These are phyloP conservation scores for Croton laevigatus DNA, from an alignment of 441 rosid genomes.

Conservation along the genomic window DNA sequence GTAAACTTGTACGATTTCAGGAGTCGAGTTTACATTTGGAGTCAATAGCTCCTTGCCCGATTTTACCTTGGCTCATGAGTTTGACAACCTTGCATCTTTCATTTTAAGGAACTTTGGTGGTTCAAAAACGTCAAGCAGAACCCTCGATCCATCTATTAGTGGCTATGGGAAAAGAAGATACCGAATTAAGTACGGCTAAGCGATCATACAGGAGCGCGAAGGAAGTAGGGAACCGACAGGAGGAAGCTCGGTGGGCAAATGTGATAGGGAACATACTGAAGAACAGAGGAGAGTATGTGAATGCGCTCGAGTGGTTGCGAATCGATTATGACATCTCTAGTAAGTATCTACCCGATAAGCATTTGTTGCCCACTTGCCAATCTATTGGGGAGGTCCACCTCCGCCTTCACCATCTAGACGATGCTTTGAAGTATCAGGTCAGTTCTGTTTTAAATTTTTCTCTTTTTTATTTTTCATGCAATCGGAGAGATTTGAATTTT, in stretches of 20 bases:
- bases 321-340: conserved; percentile 69
- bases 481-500: too few relatives aligned
- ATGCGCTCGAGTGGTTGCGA: conserved; percentile 85
- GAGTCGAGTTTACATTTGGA: too few relatives aligned
- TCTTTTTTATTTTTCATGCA: not conserved
- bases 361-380: conserved; percentile 84
- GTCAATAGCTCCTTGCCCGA: too few relatives aligned
- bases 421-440: conserved; percentile 83
- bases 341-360: conserved; percentile 65
- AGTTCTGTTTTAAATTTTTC: not conserved
- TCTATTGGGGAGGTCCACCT: conserved; percentile 85
- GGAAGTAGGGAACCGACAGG: conserved; percentile 72
- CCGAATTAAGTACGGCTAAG: conserved; percentile 52
- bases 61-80: too few relatives aligned
- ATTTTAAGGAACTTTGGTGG: too few relatives aligned
- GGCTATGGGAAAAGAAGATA: conserved; percentile 52
- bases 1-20: too few relatives aligned
- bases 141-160: conserved; percentile 6
- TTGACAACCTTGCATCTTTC: too few relatives aligned
- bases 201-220: conserved; percentile 56
- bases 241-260: conserved; percentile 98
- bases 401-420: conserved; percentile 54
- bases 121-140: not conserved
- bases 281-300: conserved; percentile 86
- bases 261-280: conserved; percentile 73